phyloP scores from a whole-genome alignment of 225 moss, liverwort and hornwort genomes.

The Physcomitrium patens region DNA sequence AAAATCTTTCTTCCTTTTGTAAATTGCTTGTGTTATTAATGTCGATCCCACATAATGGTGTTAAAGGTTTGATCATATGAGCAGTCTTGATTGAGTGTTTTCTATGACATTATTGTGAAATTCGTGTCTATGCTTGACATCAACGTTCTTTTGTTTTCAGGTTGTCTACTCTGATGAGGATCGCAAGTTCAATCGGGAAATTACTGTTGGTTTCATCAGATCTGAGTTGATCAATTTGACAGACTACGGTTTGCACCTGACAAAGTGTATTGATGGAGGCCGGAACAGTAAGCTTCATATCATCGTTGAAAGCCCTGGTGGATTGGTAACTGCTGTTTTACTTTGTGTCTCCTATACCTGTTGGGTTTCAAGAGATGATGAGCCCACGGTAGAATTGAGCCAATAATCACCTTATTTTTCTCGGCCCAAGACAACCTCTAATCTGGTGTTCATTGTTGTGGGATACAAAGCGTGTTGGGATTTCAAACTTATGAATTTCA shows the following conservation, averaged over 20 bases:
- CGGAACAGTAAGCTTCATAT: slow-evolving; percentile 73
- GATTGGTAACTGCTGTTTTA: background rate
- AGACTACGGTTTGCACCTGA: slow-evolving; percentile 80
- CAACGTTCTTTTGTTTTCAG: slow-evolving; percentile 41
- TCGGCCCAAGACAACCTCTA: background rate
- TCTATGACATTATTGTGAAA: background rate
- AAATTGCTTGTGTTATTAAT: background rate
- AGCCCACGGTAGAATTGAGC: background rate
- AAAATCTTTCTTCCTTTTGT: background rate
- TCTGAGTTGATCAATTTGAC: slow-evolving; percentile 88
- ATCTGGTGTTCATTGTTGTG: background rate
- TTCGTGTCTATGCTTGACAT: slow-evolving; percentile 9
- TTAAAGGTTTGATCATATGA: slow-evolving; percentile 1
- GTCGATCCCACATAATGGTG: background rate
- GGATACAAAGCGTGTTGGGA: background rate
- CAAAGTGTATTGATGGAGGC: slow-evolving; percentile 94
- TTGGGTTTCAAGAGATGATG: background rate
- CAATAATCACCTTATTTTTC: slow-evolving; percentile 9
- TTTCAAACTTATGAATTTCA: slow-evolving; percentile 13
- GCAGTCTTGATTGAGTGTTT: background rate
- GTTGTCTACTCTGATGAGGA: slow-evolving; percentile 93
- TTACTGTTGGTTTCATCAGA: slow-evolving; percentile 85
- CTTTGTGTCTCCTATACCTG: background rate
- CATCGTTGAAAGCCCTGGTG: background rate
- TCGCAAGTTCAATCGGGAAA: slow-evolving; percentile 84